phyloP scores from a whole-genome alignment of 2,329 filamentous ascomycete genomes.

The Cladosporium velox region DNA sequence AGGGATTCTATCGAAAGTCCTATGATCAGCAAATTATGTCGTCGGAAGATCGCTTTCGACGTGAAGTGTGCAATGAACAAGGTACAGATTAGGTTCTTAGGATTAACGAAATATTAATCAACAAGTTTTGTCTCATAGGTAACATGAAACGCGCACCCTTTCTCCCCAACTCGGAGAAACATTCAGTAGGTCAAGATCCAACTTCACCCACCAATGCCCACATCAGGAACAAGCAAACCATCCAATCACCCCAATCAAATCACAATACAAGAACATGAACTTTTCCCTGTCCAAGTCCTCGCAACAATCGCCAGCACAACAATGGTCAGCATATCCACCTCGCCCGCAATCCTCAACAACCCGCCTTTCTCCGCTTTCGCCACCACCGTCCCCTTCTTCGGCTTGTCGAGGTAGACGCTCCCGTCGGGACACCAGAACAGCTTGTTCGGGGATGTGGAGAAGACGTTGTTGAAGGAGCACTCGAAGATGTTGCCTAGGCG shows the following conservation, averaged over 20 bases:
- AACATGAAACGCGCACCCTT: not conserved
- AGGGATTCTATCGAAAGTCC: not conserved
- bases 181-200: not conserved
- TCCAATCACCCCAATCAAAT: not conserved
- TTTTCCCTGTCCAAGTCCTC: constrained; percentile 17
- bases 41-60: not conserved
- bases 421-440: constrained; percentile 12
- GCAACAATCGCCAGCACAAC: constrained; percentile 14
- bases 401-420: constrained; percentile 15
- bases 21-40: not conserved
- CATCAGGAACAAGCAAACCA: not conserved
- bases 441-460: not conserved
- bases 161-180: not conserved
- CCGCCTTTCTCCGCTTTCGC: constrained; percentile 13
- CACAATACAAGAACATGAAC: constrained; percentile 8
- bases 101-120: not conserved
- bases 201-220: too few species aligned
- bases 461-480: constrained; percentile 15
- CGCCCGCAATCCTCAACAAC: not conserved
- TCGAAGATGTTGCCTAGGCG: constrained; percentile 5
- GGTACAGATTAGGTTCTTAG: not conserved
- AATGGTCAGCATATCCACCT: constrained; percentile 16
- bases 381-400: not conserved
- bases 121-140: not conserved
- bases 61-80: not conserved